phyloP scores from a whole-genome alignment of 306 rosid genomes.

The Lathyrus oleraceus region DNA sequence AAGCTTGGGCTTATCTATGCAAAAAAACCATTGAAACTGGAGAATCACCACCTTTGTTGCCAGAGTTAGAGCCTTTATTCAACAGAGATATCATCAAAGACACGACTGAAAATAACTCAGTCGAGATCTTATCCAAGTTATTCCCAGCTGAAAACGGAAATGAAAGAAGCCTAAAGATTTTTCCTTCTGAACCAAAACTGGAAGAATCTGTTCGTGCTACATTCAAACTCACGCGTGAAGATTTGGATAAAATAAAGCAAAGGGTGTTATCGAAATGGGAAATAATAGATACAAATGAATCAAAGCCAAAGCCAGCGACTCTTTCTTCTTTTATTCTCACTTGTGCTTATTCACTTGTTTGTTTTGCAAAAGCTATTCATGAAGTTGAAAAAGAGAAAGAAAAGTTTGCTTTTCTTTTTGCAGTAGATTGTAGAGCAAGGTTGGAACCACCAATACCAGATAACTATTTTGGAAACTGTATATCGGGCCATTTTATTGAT shows the following conservation, averaged over 20 bases:
- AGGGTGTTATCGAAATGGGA: slow-evolving; percentile 34
- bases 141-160: neutral
- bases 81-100: slow-evolving; percentile 42
- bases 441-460: slow-evolving; percentile 29
- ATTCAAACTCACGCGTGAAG: slow-evolving; percentile 36
- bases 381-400: neutral
- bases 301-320: slow-evolving; percentile 25
- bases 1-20: slow-evolving; percentile 55
- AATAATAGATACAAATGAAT: neutral
- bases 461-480: slow-evolving; percentile 28
- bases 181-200: neutral
- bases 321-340: slow-evolving; percentile 40
- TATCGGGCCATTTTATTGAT: neutral
- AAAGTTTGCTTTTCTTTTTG: neutral
- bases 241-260: slow-evolving; percentile 40
- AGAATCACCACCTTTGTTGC: slow-evolving; percentile 1
- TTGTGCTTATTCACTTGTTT: slow-evolving; percentile 29
- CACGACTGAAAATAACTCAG: neutral
- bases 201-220: slow-evolving; percentile 39
- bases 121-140: rapidly evolving
- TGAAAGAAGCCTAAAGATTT: slow-evolving; percentile 16
- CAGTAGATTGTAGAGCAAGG: slow-evolving; percentile 19
- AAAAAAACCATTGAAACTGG: neutral
- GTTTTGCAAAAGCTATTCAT: slow-evolving; percentile 36
- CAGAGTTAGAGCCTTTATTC: slow-evolving; percentile 42